Evolutionary conservation across 208 protist genomes (phyloP).

Genomic region (Herpetomonas tarakana): DNA sequence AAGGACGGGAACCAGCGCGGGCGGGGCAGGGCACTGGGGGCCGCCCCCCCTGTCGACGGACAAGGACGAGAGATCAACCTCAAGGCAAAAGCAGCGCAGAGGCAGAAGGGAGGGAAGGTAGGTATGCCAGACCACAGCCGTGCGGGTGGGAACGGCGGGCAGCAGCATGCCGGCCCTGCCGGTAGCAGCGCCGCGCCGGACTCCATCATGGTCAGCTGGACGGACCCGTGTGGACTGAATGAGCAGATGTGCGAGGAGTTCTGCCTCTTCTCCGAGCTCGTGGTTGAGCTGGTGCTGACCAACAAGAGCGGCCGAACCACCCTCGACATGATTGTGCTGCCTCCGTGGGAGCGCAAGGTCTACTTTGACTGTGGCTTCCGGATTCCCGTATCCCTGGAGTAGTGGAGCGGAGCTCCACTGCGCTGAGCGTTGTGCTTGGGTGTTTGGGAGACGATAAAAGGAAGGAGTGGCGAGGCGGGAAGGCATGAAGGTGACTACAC

Average conservation of each 20-base stretch:
- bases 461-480: too few relatives aligned
- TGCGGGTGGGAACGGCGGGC: neutral
- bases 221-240: constrained; percentile 16
- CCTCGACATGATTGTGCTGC: constrained; percentile 53
- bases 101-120: constrained; percentile 28
- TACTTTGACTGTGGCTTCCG: constrained; percentile 13
- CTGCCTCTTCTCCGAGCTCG: constrained; percentile 24
- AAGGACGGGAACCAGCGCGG: neutral
- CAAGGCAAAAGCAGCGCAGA: constrained; percentile 21
- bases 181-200: neutral
- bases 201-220: constrained; percentile 18
- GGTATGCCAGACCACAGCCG: constrained; percentile 8
- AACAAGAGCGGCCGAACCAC: constrained; percentile 32
- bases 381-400: constrained; percentile 29
- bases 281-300: constrained; percentile 38
- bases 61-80: constrained; percentile 8
- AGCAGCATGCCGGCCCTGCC: too few relatives aligned
- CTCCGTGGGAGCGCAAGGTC: constrained; percentile 57
- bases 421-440: neutral
- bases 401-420: neutral
- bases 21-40: neutral
- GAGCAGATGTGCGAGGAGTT: constrained; percentile 48
- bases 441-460: too few relatives aligned
- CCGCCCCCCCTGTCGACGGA: neutral
- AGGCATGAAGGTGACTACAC: too few relatives aligned